Evolutionary conservation across 495 filamentous ascomycete species (phyloP), one percentile per base, ranked within the genome.

Genomic region (Aspergillus bridgeri): DNA sequence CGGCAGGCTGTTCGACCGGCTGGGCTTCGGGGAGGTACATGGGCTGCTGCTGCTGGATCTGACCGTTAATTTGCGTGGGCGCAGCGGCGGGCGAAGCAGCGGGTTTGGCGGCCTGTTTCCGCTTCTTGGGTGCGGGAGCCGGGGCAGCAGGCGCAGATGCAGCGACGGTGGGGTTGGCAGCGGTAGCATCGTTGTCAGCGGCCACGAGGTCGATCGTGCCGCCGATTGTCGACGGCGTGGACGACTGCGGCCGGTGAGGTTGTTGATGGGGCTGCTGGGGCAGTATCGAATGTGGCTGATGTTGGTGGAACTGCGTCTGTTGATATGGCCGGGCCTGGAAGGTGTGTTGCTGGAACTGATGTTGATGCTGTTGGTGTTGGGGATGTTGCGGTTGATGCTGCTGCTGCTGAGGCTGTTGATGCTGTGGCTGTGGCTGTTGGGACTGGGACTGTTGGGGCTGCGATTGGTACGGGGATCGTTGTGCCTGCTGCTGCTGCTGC

Each of bases 281-380:
- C 25, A 27, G 7, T 27, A 27, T 27, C 25, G 25, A 27, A 7
- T 65, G 48, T 42, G 62, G 63, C n/a, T 68, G 65, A 18, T 61
- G 55, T 25, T 46, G 23, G 21, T 50, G 49, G 5, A 53, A 53
- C 15, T 63, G 59, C 44, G 49, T 61, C 42, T 68, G 68, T 43
- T 65, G 61, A 27, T 66, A 62, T 51, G 71, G 66, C 22, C 65
- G 67, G 42, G 68, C 63, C 27, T 62, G 54, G 38, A 63, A 59
- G 49, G 65, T 57, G 13, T 57, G 38, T 18, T 61, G 59, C 38
- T 66, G 66, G 15, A 60, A 61, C 24, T 64, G 63, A 18, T 65
- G 63, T 9, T 67, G 52, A 38, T 66, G 67, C 47, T 69, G 65
- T 27, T 62, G 54, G 42, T 65, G 60, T 49, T n/a, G n/a, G n/a